Percentiles rank a stretch among this genome's conserved stretches.
Evolutionary conservation across 2,329 filamentous ascomycete genomes (phyloP).

Genomic region (Penicillium expansum): DNA sequence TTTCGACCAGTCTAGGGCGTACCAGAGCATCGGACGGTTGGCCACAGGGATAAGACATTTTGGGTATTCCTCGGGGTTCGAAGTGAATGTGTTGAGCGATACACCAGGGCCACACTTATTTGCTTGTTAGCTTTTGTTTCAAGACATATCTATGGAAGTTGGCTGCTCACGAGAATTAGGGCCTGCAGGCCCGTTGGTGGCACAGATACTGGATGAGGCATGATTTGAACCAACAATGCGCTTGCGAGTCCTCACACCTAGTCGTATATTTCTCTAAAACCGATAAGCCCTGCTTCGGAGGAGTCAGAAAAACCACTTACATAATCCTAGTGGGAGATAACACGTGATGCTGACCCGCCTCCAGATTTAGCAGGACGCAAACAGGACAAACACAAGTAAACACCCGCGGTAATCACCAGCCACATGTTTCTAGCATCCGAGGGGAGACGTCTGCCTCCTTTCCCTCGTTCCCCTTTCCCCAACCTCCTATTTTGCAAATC

Average conservation of each 20-base stretch:
- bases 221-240: constrained; percentile 8
- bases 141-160: background rate
- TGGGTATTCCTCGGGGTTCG: constrained; percentile 43
- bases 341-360: constrained; percentile 20
- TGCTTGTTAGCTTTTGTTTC: background rate
- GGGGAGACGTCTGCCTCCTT: constrained; percentile 20
- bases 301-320: constrained; percentile 4
- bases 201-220: constrained; percentile 44
- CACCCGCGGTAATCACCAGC: constrained; percentile 38
- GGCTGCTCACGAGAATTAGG: constrained; percentile 43
- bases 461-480: constrained; percentile 21
- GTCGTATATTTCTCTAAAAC: constrained; percentile 3
- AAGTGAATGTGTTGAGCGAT: constrained; percentile 51
- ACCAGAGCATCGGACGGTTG: constrained; percentile 52
- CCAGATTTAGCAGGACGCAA: constrained; percentile 26
- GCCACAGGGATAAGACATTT: constrained; percentile 48
- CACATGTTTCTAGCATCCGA: constrained; percentile 43
- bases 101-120: constrained; percentile 40
- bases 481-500: constrained; percentile 15
- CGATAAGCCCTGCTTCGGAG: background rate
- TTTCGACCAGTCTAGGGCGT: constrained; percentile 50
- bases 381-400: constrained; percentile 31
- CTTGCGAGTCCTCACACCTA: background rate
- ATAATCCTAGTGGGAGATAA: background rate
- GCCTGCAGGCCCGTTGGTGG: constrained; percentile 56